These are phyloP conservation scores for Arthonia radiata DNA, from an alignment of 495 filamentous ascomycete genomes.

Conservation along the genomic window DNA sequence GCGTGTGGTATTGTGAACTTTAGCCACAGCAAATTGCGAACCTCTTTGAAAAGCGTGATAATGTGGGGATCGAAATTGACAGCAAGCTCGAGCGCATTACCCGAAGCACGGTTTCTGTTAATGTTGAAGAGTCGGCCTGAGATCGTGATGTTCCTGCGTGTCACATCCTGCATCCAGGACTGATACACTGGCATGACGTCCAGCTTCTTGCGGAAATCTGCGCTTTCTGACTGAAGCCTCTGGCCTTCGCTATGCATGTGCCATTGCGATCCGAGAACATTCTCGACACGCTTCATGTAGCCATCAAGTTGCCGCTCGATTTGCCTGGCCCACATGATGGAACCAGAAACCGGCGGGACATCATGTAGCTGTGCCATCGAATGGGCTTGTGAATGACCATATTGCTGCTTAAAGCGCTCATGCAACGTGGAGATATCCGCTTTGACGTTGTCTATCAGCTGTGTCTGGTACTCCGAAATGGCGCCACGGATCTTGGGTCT, in stretches of 20 bases:
- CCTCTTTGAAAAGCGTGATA: constrained; percentile 94
- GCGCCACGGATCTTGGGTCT: constrained; percentile 92
- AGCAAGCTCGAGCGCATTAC: constrained; percentile 59
- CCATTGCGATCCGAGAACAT: constrained; percentile 86
- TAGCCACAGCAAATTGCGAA: constrained; percentile 85
- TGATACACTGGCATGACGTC: constrained; percentile 84
- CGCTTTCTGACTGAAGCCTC: constrained; percentile 70
- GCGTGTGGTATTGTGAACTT: constrained; percentile 79
- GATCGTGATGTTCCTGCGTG: constrained; percentile 65
- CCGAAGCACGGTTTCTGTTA: constrained; percentile 58
- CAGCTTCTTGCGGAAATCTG: constrained; percentile 81
- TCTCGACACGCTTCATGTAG: constrained; percentile 95
- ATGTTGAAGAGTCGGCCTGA: constrained; percentile 80
- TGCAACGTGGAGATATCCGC: constrained; percentile 79
- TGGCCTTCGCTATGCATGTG: constrained; percentile 81
- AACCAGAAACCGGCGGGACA: constrained; percentile 80
- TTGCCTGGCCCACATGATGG: constrained; percentile 90
- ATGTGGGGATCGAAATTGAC: constrained; percentile 96
- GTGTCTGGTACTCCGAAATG: constrained; percentile 90
- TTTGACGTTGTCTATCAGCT: constrained; percentile 93
- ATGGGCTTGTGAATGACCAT: constrained; percentile 91
- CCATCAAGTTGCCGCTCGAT: constrained; percentile 83
- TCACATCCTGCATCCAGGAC: constrained; percentile 79
- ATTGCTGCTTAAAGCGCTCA: constrained; percentile 94
- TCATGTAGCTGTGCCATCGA: constrained; percentile 93